Base-by-base conservation (phyloP, 2,329 filamentous ascomycete species). In the Alternaria postmessia region DNA sequence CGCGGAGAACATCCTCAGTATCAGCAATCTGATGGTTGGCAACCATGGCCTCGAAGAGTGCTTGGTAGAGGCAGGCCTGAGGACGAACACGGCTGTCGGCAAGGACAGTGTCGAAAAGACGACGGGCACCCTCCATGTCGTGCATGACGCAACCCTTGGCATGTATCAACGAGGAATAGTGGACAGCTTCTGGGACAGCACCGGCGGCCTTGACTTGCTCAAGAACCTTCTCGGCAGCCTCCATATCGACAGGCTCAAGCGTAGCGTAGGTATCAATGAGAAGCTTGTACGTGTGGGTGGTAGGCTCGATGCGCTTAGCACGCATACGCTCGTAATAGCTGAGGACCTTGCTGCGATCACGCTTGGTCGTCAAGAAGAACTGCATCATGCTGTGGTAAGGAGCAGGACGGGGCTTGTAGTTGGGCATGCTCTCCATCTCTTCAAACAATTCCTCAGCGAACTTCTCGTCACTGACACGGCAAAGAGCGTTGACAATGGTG, bases 341-440 rank as follows among this genome's bases (percentile, higher is more conserved):
- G 24, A 99, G 85, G 5, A 97, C 94, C 87, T 98, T 98, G 78
- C 85, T 83, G 81, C 95, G 94, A 79, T 99, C 94, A 54, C 93
- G 92, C 87, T 98, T 98, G 56, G 94, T 98, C 58, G 92, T 96
- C 69, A 98, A 85, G 87, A 98, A 99, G 83, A 97, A 98, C 78
- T 99, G 95, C 88, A 99, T 99, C 89, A 99, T 91, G 80, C 93
- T 96, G 84, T 99, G 97, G 85, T 99, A 99, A 1, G 95, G 95
- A 24, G 95, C 95, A 26, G 95, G 94, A 9, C 95, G 91, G 41
- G 95, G 93, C 84, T 97, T 98, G 87, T 99, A 99, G 83, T 99
- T 99, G 58, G 93, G 91, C 90, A 96, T 97, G 47, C 90, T 88
- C 83, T 99, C 95, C 95, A 99, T 99, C 83, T 99, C 95, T 75